Evolutionary conservation across 768 basidiomycete species (phyloP).

Genomic region (Rhizopogon sp.): DNA sequence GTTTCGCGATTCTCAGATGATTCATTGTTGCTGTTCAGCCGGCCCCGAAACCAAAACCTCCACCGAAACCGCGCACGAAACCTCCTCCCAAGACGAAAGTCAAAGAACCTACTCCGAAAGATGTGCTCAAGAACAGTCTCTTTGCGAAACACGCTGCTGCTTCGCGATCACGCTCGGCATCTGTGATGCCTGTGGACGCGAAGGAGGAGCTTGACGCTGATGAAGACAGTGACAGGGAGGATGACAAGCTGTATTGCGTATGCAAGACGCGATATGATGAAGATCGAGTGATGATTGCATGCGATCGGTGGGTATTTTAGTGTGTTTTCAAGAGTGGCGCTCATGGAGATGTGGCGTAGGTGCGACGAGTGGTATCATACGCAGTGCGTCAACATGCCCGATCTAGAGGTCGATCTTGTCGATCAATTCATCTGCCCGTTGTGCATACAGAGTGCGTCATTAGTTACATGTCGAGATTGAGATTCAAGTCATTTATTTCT

Average conservation of each 20-base stretch:
- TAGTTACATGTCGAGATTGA: not conserved
- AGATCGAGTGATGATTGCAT: constrained; percentile 88
- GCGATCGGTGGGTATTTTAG: constrained; percentile 63
- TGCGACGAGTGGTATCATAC: constrained; percentile 97
- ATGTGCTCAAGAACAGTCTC: constrained; percentile 10
- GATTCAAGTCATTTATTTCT: not conserved
- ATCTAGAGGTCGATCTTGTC: constrained; percentile 79
- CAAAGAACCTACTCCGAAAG: constrained; percentile 8
- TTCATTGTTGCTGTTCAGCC: constrained; percentile 8
- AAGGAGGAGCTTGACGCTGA: constrained; percentile 50
- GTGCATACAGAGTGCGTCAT: constrained; percentile 65
- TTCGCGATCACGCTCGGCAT: constrained; percentile 63
- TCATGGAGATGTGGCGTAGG: constrained; percentile 31
- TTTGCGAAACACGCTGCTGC: constrained; percentile 19
- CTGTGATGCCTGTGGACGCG: constrained; percentile 52
- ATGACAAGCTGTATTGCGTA: constrained; percentile 76
- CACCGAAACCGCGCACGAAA: constrained; percentile 28
- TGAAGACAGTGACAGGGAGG: constrained; percentile 33
- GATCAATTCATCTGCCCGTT: constrained; percentile 89
- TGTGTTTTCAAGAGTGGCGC: not conserved
- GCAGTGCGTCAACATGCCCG: constrained; percentile 76
- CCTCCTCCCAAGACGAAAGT: constrained; percentile 24
- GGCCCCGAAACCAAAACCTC: constrained; percentile 22
- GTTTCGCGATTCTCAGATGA: not conserved
- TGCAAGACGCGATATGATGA: constrained; percentile 87